A percentile compares a stretch with the other conserved stretches of the same genome.
Evolutionary conservation across 805 yeast species (phyloP).

Genomic region (Metschnikowia matae): DNA sequence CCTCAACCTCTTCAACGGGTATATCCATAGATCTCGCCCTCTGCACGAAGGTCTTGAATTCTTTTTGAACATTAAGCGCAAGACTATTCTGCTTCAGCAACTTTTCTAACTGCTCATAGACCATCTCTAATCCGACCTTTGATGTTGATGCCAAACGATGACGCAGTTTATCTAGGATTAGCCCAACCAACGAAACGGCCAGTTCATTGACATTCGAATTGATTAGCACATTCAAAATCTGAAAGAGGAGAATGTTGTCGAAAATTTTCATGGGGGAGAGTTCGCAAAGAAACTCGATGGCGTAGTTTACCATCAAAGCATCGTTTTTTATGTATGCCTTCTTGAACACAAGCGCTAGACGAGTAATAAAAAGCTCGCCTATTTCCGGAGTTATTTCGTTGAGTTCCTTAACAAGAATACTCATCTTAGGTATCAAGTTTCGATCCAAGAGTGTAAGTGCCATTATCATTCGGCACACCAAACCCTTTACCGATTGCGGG

Average conservation of each 20-base stretch:
- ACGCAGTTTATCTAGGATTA: conserved; percentile 52
- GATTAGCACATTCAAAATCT: conserved; percentile 33
- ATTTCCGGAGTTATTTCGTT: conserved; percentile 67
- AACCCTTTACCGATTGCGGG: conserved; percentile 34
- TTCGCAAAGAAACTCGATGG: conserved; percentile 53
- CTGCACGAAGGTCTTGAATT: conserved; percentile 8
- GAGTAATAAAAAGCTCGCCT: conserved; percentile 52
- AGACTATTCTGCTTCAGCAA: conserved; percentile 52
- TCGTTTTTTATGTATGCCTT: conserved; percentile 34
- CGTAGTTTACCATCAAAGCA: conserved; percentile 38
- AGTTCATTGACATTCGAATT: conserved; percentile 46
- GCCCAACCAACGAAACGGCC: conserved; percentile 52
- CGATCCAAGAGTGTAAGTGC: conserved; percentile 44
- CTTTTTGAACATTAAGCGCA: conserved; percentile 6
- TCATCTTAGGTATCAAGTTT: conserved; percentile 44
- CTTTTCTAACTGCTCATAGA: conserved; percentile 58
- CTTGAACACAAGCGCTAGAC: conserved; percentile 58
- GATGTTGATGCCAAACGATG: conserved; percentile 41
- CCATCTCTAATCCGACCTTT: conserved; percentile 40
- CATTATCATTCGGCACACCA: conserved; percentile 56
- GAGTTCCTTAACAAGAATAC: conserved; percentile 55
- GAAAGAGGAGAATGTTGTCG: conserved; percentile 29
- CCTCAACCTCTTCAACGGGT: conserved; percentile 29
- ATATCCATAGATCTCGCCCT: conserved; percentile 11
- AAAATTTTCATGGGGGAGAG: conserved; percentile 59